Conservation (phyloP, 2,329 filamentous ascomycete genomes). For the Botrytis galanthina region DNA sequence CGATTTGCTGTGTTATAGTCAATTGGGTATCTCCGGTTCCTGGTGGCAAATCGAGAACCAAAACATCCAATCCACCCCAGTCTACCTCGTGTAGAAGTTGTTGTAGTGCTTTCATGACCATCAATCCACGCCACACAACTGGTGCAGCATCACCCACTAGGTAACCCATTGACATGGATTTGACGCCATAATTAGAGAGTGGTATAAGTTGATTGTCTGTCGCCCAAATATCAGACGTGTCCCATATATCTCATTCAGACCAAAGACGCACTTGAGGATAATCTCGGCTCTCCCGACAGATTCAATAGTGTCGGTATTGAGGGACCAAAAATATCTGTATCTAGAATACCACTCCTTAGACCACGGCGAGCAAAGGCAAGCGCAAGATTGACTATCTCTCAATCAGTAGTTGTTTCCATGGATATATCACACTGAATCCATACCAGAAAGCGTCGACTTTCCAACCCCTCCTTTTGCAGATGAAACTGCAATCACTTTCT, state of each 20-base stretch:
- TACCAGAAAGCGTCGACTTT: conserved; percentile 88
- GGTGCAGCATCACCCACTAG: conserved; percentile 76
- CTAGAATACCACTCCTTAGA: conserved; percentile 80
- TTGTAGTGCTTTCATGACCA: conserved; percentile 97
- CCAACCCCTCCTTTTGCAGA: conserved; percentile 98
- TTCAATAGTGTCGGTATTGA: conserved; percentile 89
- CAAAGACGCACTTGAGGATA: conserved; percentile 63
- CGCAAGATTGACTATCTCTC: conserved; percentile 67
- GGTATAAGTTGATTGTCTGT: conserved; percentile 79
- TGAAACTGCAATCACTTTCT: conserved; percentile 92
- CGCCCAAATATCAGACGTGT: conserved; percentile 30
- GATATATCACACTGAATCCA: conserved; percentile 25
- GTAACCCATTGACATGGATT: conserved; percentile 99
- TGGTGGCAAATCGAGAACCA: conserved; percentile 88
- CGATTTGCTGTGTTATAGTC: conserved; percentile 92
- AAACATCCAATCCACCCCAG: conserved; percentile 84
- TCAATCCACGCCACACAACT: conserved; percentile 91
- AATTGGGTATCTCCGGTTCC: conserved; percentile 95
- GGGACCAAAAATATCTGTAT: conserved; percentile 95
- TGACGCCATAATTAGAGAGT: conserved; percentile 89
- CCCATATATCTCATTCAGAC: conserved; percentile 9
- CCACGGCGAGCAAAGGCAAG: conserved; percentile 81
- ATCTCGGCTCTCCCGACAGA: conserved; percentile 72
- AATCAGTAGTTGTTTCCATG: conserved; percentile 6
- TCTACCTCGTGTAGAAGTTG: conserved; percentile 94